A percentile compares a stretch with the other conserved stretches of the same genome.
Conservation (phyloP, 108 stramenopile genomes). For the Nitzschia inconspicua region DNA sequence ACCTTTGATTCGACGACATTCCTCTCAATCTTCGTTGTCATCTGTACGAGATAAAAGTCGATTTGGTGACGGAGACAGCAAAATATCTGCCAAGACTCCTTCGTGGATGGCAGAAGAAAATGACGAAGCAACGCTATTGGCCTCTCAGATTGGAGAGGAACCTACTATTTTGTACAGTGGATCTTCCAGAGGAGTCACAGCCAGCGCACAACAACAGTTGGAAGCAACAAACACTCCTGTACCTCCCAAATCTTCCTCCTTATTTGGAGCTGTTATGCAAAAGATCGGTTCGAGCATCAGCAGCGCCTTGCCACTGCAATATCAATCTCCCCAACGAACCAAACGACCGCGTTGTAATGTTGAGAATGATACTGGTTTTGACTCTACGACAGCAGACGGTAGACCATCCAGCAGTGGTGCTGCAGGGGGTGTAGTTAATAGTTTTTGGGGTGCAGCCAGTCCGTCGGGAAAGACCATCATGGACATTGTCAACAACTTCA, state of each 20-base stretch:
- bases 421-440: background rate
- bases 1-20: background rate
- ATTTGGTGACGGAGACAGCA: background rate
- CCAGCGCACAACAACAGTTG: background rate
- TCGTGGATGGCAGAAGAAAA: background rate
- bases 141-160: background rate
- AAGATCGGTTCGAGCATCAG: slow-evolving; percentile 1
- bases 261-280: slow-evolving; percentile 36
- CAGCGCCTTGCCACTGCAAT: background rate
- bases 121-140: slow-evolving; percentile 1
- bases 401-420: background rate
- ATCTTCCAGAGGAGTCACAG: background rate
- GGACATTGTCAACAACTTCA: slow-evolving; percentile 25
- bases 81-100: background rate
- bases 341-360: background rate
- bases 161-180: background rate
- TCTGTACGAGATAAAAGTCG: slow-evolving; percentile 2
- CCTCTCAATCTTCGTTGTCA: background rate
- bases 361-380: background rate
- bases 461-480: slow-evolving; percentile 34
- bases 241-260: background rate
- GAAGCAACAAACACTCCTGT: background rate
- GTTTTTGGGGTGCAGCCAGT: slow-evolving; percentile 6
- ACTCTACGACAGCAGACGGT: background rate
- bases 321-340: background rate